Evolutionary conservation across 495 filamentous ascomycete genomes (phyloP).

Genomic region (Acidiella bohemica): DNA sequence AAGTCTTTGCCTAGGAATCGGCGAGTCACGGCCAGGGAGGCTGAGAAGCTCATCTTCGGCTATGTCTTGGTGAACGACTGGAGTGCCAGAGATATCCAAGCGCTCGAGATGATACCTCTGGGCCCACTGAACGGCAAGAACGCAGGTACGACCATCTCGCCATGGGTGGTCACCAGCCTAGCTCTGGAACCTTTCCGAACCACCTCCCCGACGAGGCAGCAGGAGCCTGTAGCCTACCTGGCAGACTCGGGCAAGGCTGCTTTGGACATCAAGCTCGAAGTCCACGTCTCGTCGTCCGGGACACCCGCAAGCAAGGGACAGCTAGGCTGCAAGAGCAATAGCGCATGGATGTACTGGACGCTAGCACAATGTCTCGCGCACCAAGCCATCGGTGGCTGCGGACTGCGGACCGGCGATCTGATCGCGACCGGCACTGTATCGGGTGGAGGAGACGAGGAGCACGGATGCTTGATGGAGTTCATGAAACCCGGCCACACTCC

Average conservation of each 20-base stretch:
- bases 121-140: slow-evolving; percentile 27
- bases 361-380: slow-evolving; percentile 22
- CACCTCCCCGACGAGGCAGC: slow-evolving; percentile 1
- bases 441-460: slow-evolving; percentile 13
- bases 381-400: slow-evolving; percentile 21
- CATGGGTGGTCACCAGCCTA: slow-evolving; percentile 23
- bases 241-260: slow-evolving; percentile 8
- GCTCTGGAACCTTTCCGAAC: slow-evolving; percentile 19
- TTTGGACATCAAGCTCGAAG: slow-evolving; percentile 9
- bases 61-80: slow-evolving; percentile 85
- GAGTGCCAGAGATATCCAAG: slow-evolving; percentile 77
- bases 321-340: slow-evolving; percentile 11
- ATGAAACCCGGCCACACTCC: slow-evolving; percentile 3
- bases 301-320: not conserved
- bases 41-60: slow-evolving; percentile 69
- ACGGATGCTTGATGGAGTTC: slow-evolving; percentile 21
- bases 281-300: not conserved
- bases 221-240: slow-evolving; percentile 2
- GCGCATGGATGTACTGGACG: slow-evolving; percentile 22
- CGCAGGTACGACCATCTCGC: slow-evolving; percentile 23
- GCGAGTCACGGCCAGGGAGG: slow-evolving; percentile 36
- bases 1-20: slow-evolving; percentile 11
- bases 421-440: slow-evolving; percentile 22
- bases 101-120: slow-evolving; percentile 52
- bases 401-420: slow-evolving; percentile 20